Percentiles rank a stretch among this genome's conserved stretches.
phyloP scores from a whole-genome alignment of 257 asterid species.

The Nicotiana obtusifolia region DNA sequence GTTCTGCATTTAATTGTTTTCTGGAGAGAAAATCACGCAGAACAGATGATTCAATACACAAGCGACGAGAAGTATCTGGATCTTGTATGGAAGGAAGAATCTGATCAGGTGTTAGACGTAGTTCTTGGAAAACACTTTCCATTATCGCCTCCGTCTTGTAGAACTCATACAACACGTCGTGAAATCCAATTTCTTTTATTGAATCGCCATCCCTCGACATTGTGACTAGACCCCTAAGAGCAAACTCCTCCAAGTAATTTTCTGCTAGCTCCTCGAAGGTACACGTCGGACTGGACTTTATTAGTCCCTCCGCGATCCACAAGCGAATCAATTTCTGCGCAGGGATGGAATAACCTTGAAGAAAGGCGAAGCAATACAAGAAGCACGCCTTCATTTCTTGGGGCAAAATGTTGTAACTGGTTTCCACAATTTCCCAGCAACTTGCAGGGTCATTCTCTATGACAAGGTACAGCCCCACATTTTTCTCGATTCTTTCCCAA shows the following conservation, averaged over 20 bases:
- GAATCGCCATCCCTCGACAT: no score
- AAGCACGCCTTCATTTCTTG: conserved; percentile 14
- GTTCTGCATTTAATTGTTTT: neutral
- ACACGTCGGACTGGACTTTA: neutral
- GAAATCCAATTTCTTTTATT: conserved; percentile 16
- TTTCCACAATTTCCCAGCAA: conserved; percentile 1
- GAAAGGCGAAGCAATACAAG: conserved; percentile 20
- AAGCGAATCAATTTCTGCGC: conserved; percentile 9
- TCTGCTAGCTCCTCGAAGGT: conserved; percentile 20
- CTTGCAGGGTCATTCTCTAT: neutral
- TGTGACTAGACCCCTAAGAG: no score
- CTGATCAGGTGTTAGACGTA: neutral
- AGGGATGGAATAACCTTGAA: conserved; percentile 20
- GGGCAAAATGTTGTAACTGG: conserved; percentile 18
- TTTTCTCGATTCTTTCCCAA: conserved; percentile 17
- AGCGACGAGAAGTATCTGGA: neutral
- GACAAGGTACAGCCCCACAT: conserved; percentile 7
- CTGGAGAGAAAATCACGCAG: neutral
- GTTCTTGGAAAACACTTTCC: conserved; percentile 4
- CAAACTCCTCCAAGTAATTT: neutral
- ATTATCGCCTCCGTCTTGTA: conserved; percentile 11
- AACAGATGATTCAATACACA: neutral
- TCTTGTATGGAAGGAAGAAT: neutral
- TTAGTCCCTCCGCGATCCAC: conserved; percentile 26
- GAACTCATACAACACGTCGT: conserved; percentile 16